Base-by-base conservation (phyloP, 257 asterid genomes). In the Nemophila menziesii region DNA sequence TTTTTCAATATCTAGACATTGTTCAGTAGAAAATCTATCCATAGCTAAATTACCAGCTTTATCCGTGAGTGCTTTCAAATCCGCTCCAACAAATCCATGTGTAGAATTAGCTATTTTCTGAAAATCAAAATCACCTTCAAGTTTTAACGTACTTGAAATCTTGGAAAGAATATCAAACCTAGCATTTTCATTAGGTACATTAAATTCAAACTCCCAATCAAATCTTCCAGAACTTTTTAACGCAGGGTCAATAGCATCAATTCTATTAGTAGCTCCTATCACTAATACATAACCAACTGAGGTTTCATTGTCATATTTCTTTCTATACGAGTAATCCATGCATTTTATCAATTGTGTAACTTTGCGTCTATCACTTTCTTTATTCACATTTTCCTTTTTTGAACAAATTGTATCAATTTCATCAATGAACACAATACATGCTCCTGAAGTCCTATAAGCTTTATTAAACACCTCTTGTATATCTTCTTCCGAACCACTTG, bases 321-420 rank as follows among this genome's bases (percentile, higher is more conserved):
- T 51, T 66, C 79, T 56, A 50, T 64, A 61, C 23, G 78, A 74
- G 48, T 74, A 85, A 60, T 77, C 93, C 97, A 87, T 87, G 75
- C 95, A 79, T 0, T 73, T 72, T 77, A 87, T 70, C 68, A 87
- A 59, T 59, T 82, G 93, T 43, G 85, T 75, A 22, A 86, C 95
- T 43, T 79, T 86, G 5, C 93, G 85, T 11, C 74, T 61, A 55
- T 87, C 95, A 93, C 73, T 79, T 65, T 70, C 89, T 59, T 89
- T 67, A 51, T 82, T 79, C 43, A 67, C 54, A 49, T 71, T 75
- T 51, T 80, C 97, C 68, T 95, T 67, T 63, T 83, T 87, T n/a
- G 89, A 71, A 66, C 93, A 92, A 55, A 87, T 75, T 16, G 95
- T 80, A 61, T 87, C 97, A 20, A 87, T 87, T 64, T 87, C 97